Evolutionary conservation across 2,329 filamentous ascomycete genomes (phyloP).

Genomic region (Colletotrichum costaricense): DNA sequence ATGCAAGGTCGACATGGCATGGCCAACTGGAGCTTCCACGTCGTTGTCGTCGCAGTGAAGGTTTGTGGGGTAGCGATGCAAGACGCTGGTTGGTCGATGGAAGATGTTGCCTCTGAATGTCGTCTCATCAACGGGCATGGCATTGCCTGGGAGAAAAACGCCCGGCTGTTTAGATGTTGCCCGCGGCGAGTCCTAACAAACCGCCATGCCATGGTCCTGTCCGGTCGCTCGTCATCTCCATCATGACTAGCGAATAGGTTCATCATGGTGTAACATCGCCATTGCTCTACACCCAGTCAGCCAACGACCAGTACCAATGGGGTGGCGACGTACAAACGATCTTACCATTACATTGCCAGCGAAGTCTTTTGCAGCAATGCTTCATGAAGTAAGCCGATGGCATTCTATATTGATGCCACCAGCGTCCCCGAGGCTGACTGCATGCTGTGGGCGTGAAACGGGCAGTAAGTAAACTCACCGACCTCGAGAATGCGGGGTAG

Average conservation of each 20-base stretch:
- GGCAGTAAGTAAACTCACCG: constrained; percentile 3
- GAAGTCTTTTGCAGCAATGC: not conserved
- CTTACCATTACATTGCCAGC: not conserved
- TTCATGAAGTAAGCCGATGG: not conserved
- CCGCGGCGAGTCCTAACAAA: not conserved
- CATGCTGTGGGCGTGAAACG: constrained; percentile 19
- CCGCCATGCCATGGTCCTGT: not conserved
- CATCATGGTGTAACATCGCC: not conserved
- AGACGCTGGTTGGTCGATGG: constrained; percentile 13
- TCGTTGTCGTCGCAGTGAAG: constrained; percentile 14
- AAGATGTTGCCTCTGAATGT: constrained; percentile 1
- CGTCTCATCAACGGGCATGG: constrained; percentile 34
- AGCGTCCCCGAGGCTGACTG: constrained; percentile 14
- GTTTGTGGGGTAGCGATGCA: constrained; percentile 26
- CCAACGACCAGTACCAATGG: not conserved
- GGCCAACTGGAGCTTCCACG: not conserved
- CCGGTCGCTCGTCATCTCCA: not conserved
- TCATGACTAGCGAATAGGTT: not conserved
- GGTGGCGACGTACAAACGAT: not conserved
- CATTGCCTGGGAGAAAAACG: not conserved
- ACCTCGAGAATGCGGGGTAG: constrained; percentile 12
- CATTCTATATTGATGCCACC: not conserved
- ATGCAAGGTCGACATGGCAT: constrained; percentile 9
- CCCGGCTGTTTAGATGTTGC: not conserved
- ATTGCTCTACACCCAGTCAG: constrained; percentile 3